Conservation (phyloP, 2,329 filamentous ascomycete species). For the Ophiostoma montium region DNA sequence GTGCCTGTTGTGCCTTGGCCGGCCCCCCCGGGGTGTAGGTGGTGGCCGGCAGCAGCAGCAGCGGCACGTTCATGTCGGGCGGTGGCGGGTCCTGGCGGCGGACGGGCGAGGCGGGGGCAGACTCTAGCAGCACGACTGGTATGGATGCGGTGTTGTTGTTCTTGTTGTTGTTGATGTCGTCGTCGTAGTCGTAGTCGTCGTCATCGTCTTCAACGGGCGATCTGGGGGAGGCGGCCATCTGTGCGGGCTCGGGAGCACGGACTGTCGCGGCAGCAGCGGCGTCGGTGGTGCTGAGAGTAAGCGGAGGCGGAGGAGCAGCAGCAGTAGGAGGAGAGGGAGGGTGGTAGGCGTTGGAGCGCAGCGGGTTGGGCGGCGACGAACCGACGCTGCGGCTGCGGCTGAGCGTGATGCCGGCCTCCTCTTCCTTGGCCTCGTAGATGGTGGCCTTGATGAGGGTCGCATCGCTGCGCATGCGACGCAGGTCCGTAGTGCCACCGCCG, state of each 20-base stretch:
- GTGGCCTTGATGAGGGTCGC: constrained; percentile 19
- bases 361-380: constrained; percentile 17
- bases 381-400: constrained; percentile 13
- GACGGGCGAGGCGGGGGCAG: neutral
- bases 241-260: constrained; percentile 20
- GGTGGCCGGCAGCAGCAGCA: constrained; percentile 31
- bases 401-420: constrained; percentile 18
- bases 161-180: too few species aligned
- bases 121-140: constrained; percentile 1
- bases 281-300: constrained; percentile 13
- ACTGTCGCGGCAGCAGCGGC: neutral
- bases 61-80: constrained; percentile 14
- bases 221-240: constrained; percentile 11
- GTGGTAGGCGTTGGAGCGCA: constrained; percentile 22
- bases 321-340: constrained; percentile 4
- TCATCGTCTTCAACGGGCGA: too few species aligned
- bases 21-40: constrained; percentile 25
- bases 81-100: constrained; percentile 13
- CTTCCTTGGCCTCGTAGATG: constrained; percentile 18
- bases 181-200: too few species aligned
- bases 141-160: constrained; percentile 6
- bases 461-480: constrained; percentile 22
- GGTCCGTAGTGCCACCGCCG: constrained; percentile 16
- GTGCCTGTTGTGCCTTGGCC: neutral
- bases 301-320: too few species aligned